These are phyloP conservation scores for Carallia brachiata DNA, from an alignment of 345 rosid species.

Conservation along the genomic window DNA sequence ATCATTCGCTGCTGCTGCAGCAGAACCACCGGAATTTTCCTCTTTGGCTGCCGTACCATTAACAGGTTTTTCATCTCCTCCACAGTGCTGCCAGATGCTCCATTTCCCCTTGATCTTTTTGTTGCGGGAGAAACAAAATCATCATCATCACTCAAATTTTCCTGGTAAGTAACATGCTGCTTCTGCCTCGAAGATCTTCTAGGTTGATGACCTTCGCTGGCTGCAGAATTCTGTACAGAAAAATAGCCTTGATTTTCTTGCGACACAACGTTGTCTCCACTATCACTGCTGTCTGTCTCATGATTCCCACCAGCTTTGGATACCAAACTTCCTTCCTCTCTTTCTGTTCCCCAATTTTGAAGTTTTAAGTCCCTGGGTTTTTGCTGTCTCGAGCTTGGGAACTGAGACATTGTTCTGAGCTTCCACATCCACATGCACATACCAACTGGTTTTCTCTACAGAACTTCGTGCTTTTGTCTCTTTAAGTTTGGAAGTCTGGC, in stretches of 20 bases:
- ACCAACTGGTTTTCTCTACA: slow-evolving; percentile 27
- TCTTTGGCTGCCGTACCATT: slow-evolving; percentile 24
- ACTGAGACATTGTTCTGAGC: slow-evolving; percentile 25
- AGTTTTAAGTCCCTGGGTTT: slow-evolving; percentile 22
- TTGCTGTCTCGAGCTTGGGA: slow-evolving; percentile 12
- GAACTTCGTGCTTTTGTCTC: slow-evolving; percentile 14
- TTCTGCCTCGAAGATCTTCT: slow-evolving; percentile 55
- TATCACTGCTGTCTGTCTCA: slow-evolving; percentile 31
- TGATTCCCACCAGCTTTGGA: slow-evolving; percentile 37
- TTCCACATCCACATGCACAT: slow-evolving; percentile 9
- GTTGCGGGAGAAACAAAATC: slow-evolving; percentile 28
- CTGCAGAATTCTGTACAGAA: slow-evolving; percentile 20
- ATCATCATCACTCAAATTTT: slow-evolving; percentile 30
- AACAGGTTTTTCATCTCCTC: slow-evolving; percentile 18
- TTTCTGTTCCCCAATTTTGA: slow-evolving; percentile 27
- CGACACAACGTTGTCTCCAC: slow-evolving; percentile 20
- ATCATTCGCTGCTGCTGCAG: slow-evolving; percentile 20
- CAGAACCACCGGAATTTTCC: slow-evolving; percentile 27
- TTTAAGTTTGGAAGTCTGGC: slow-evolving; percentile 23
- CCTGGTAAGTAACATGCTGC: slow-evolving; percentile 36
- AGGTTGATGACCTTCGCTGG: slow-evolving; percentile 19
- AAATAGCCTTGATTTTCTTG: slow-evolving; percentile 25
- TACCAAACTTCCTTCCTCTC: slow-evolving; percentile 34
- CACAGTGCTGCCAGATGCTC: slow-evolving; percentile 13
- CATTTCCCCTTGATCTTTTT: slow-evolving; percentile 36